These are phyloP conservation scores for Naganishia onofrii DNA, from an alignment of 768 basidiomycete genomes.

Conservation along the genomic window DNA sequence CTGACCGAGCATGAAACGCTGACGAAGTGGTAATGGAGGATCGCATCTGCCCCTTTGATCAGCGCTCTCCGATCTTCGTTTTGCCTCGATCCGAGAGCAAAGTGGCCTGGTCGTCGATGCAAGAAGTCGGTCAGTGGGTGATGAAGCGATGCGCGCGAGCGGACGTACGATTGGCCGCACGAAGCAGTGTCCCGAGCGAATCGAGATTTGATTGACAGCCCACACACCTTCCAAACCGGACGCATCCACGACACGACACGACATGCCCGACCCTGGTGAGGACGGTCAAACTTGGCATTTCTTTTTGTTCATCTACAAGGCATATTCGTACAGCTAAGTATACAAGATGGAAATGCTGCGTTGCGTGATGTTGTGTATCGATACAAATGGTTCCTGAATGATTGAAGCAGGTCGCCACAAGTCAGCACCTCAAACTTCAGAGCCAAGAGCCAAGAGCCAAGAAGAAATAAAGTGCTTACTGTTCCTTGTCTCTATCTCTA, in stretches of 20 bases:
- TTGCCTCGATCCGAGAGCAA: no score
- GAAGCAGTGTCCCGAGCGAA: no score
- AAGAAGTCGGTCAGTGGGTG: no score
- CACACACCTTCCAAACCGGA: no score
- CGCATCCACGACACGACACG: neutral
- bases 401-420: neutral
- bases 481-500: neutral
- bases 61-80: no score
- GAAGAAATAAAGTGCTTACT: neutral
- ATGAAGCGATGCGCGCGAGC: no score
- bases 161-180: no score
- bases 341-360: slow-evolving; percentile 13
- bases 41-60: no score
- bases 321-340: slow-evolving; percentile 23
- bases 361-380: slow-evolving; percentile 2
- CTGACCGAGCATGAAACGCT: slow-evolving; percentile 1
- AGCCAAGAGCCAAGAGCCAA: neutral
- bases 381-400: neutral
- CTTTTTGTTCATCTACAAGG: slow-evolving; percentile 12
- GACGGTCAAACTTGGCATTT: neutral
- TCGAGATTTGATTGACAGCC: no score
- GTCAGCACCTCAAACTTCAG: neutral
- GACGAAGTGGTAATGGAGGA: no score
- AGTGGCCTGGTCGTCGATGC: no score
- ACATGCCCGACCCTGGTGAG: neutral